These are phyloP conservation scores for Tolypocladium album DNA, from an alignment of 2,329 filamentous ascomycete genomes.

Conservation along the genomic window DNA sequence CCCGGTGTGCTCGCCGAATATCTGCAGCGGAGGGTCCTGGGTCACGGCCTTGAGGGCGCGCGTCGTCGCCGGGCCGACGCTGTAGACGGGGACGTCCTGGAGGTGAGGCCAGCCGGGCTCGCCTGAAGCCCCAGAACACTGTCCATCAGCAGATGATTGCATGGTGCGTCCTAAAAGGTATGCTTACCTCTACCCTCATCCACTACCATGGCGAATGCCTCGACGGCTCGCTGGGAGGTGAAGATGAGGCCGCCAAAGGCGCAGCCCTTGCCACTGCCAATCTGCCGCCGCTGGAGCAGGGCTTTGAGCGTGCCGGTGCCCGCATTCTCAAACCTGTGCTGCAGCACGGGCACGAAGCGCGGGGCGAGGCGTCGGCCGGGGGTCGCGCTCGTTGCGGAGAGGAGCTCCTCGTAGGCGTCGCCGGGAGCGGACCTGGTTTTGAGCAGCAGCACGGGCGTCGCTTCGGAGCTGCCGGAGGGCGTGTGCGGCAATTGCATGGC, in stretches of 20 bases:
- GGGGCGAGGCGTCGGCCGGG: slow-evolving; percentile 43
- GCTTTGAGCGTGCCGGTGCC: slow-evolving; percentile 43
- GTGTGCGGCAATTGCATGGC: not conserved
- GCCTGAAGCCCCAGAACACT: not conserved
- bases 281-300: slow-evolving; percentile 32
- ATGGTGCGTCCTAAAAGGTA: not conserved
- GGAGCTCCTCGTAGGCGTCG: slow-evolving; percentile 63
- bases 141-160: not conserved
- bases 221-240: slow-evolving; percentile 74
- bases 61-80: slow-evolving; percentile 71
- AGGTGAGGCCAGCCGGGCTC: slow-evolving; percentile 37
- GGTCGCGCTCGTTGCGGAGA: slow-evolving; percentile 24
- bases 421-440: slow-evolving; percentile 65
- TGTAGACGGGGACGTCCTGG: slow-evolving; percentile 55
- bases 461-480: not conserved
- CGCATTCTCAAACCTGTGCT: slow-evolving; percentile 54
- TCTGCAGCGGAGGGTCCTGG: slow-evolving; percentile 40
- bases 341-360: slow-evolving; percentile 65
- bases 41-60: slow-evolving; percentile 53
- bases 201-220: slow-evolving; percentile 59
- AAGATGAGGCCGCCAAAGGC: slow-evolving; percentile 71
- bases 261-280: slow-evolving; percentile 24
- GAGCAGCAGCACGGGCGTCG: slow-evolving; percentile 52
- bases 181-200: slow-evolving; percentile 33
- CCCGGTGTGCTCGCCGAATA: slow-evolving; percentile 74